Evolutionary conservation across 140 eudicot genomes (phyloP).

Genomic region (Erigeron philadelphicus): DNA sequence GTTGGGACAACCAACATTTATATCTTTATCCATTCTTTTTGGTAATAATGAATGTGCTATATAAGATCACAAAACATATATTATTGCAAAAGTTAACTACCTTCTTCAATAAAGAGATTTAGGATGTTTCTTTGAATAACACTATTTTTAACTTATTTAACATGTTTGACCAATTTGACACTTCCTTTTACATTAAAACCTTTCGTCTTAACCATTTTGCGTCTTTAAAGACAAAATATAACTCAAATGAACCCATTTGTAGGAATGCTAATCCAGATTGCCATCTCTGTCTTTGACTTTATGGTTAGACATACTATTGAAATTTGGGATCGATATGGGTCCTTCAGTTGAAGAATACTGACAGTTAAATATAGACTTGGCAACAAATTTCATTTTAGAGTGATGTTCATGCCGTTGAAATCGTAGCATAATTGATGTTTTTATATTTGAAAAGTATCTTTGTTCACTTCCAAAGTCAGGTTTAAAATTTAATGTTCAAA

Average conservation of each 20-base stretch:
- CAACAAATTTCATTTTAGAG: not conserved
- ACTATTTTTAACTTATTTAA: not conserved
- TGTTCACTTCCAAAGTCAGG: not conserved
- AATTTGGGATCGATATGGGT: not conserved
- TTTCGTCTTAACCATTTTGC: not conserved
- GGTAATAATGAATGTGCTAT: not conserved
- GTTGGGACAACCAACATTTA: not conserved
- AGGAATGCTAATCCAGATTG: not conserved
- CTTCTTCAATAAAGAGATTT: not conserved
- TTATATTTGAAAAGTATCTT: not conserved
- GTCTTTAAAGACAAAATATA: not conserved
- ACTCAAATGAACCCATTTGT: not conserved
- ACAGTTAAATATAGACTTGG: not conserved
- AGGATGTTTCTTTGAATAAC: not conserved
- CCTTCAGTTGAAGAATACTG: not conserved
- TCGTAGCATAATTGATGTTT: not conserved
- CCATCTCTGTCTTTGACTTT: conserved; percentile 5
- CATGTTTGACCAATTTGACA: not conserved
- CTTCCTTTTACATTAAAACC: not conserved
- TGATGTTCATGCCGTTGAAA: not conserved
- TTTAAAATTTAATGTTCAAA: not conserved
- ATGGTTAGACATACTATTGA: not conserved
- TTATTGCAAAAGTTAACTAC: not conserved
- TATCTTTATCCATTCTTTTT: not conserved
- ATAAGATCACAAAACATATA: not conserved